These are phyloP conservation scores for Neurospora intermedia DNA, from an alignment of 495 filamentous ascomycete species.

Conservation along the genomic window DNA sequence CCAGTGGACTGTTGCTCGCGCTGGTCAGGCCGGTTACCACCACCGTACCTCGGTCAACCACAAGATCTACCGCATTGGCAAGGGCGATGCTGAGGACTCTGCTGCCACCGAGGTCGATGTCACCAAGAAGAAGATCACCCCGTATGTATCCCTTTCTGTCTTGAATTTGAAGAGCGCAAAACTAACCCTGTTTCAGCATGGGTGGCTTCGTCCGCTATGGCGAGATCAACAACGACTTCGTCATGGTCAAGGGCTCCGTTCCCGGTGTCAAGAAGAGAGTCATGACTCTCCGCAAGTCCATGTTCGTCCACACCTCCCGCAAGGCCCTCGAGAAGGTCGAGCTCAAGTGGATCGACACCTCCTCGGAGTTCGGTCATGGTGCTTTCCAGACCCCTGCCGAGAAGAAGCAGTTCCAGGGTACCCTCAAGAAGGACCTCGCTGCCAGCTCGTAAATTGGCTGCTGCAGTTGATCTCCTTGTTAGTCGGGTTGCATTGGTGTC, in stretches of 20 bases:
- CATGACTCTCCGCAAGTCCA: constrained; percentile 97
- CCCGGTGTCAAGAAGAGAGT: constrained; percentile 99
- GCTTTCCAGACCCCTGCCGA: constrained; percentile 96
- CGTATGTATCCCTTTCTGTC: constrained; percentile 53
- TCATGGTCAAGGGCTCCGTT: constrained; percentile 94
- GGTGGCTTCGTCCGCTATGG: constrained; percentile 99
- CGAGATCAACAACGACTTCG: constrained; percentile 98
- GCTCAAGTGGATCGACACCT: constrained; percentile 99
- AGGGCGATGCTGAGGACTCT: constrained; percentile 76
- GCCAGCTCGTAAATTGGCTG: constrained; percentile 50
- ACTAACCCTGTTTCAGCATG: constrained; percentile 49
- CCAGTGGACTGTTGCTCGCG: constrained; percentile 99
- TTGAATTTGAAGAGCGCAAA: neutral
- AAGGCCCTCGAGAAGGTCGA: constrained; percentile 97
- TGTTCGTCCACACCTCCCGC: constrained; percentile 93
- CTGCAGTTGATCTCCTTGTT: constrained; percentile 35
- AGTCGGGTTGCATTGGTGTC: constrained; percentile 40
- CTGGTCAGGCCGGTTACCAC: constrained; percentile 99
- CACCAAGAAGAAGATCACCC: constrained; percentile 98
- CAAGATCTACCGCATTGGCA: constrained; percentile 98
- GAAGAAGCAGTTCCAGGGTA: constrained; percentile 91
- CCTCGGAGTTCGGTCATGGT: constrained; percentile 99
- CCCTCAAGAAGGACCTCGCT: constrained; percentile 96
- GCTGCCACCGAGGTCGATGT: constrained; percentile 92
- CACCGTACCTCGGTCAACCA: constrained; percentile 99